Conservation (phyloP, 2,329 filamentous ascomycete genomes). For the Aciculosporium take region DNA sequence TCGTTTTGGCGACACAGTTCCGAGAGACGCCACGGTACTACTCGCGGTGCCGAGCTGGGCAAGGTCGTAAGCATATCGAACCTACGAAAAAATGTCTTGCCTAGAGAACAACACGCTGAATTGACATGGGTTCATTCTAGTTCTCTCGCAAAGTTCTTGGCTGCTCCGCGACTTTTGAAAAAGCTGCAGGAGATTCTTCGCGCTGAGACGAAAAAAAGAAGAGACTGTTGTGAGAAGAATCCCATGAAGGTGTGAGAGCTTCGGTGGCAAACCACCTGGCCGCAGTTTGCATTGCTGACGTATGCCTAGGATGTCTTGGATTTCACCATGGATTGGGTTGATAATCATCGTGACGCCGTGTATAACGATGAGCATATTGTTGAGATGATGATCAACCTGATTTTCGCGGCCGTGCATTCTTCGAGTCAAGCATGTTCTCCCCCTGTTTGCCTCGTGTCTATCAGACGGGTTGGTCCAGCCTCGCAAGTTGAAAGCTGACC, state of each 20-base stretch:
- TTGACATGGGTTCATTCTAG: neutral
- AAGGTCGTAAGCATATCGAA: constrained; percentile 6
- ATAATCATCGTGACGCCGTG: neutral
- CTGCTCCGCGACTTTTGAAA: neutral
- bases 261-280: too few relatives aligned
- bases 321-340: constrained; percentile 7
- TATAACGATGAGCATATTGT: constrained; percentile 5
- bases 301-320: constrained; percentile 8
- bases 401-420: constrained; percentile 8
- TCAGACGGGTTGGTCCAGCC: neutral
- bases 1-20: constrained; percentile 6
- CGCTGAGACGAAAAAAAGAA: constrained; percentile 5
- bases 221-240: constrained; percentile 1
- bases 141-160: constrained; percentile 2
- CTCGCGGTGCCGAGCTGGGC: constrained; percentile 4
- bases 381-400: constrained; percentile 6
- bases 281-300: neutral
- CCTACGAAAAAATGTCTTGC: neutral
- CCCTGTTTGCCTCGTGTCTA: neutral
- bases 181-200: constrained; percentile 2
- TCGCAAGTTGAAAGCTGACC: neutral
- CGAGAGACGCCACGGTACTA: constrained; percentile 6
- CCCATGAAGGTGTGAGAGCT: constrained; percentile 7
- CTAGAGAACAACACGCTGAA: neutral
- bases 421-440: constrained; percentile 6